phyloP scores from a whole-genome alignment of 257 asterid species.

The Craterostigma plantagineum region DNA sequence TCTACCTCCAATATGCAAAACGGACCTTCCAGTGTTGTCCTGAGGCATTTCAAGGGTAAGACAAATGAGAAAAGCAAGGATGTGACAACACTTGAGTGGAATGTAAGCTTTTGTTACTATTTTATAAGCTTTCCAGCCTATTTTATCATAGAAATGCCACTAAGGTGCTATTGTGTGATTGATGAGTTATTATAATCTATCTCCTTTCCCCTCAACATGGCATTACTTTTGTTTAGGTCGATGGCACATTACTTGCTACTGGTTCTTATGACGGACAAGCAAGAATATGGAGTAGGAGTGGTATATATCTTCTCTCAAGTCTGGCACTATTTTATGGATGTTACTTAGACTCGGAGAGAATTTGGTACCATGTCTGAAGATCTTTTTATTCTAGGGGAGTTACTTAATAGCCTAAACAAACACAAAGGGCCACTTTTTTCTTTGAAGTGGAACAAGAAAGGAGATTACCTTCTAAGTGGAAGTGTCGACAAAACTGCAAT shows the following conservation, averaged over 20 bases:
- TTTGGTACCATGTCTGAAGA: neutral
- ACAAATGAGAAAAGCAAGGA: slow-evolving; percentile 93
- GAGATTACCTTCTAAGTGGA: slow-evolving; percentile 90
- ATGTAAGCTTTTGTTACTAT: slow-evolving; percentile 56
- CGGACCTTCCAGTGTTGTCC: slow-evolving; percentile 47
- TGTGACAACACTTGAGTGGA: slow-evolving; percentile 99
- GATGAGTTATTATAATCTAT: neutral
- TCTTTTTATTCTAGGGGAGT: slow-evolving; percentile 55
- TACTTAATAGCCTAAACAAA: slow-evolving; percentile 60
- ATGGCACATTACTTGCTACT: slow-evolving; percentile 86
- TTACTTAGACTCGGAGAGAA: neutral
- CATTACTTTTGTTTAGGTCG: slow-evolving; percentile 42
- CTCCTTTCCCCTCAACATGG: slow-evolving; percentile 8
- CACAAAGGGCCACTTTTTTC: slow-evolving; percentile 97
- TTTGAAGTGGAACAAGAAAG: slow-evolving; percentile 96
- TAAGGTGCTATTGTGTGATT: too few species aligned
- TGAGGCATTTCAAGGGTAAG: slow-evolving; percentile 81
- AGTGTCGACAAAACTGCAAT: slow-evolving; percentile 95
- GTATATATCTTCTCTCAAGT: slow-evolving; percentile 25
- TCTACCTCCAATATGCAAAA: slow-evolving; percentile 48
- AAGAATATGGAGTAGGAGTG: slow-evolving; percentile 86
- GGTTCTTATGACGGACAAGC: slow-evolving; percentile 99
- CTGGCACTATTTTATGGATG: neutral
- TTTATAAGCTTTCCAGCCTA: neutral
- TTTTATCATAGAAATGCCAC: too few species aligned